Evolutionary conservation across 495 filamentous ascomycete species (phyloP).

Genomic region (Ramalina peruviana): DNA sequence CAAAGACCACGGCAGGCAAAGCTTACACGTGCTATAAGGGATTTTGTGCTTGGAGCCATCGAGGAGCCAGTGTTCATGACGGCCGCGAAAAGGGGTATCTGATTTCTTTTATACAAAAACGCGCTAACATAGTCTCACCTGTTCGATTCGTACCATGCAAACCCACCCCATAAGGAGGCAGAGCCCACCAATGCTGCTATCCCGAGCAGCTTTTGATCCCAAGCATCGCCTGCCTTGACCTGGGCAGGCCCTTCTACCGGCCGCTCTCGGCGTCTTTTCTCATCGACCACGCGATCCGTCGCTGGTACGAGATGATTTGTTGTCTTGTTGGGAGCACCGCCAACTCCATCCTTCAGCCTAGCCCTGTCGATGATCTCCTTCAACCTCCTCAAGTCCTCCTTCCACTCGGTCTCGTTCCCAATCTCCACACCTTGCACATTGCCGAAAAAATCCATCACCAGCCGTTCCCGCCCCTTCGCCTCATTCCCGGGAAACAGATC

Average conservation of each 20-base stretch:
- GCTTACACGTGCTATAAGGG: too few relatives aligned
- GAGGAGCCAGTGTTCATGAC: too few relatives aligned
- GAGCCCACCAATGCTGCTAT: constrained; percentile 13
- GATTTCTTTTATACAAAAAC: too few relatives aligned
- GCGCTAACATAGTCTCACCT: not conserved
- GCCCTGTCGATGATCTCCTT: constrained; percentile 12
- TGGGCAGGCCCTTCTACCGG: constrained; percentile 8
- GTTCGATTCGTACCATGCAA: constrained; percentile 11
- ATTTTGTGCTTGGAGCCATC: too few relatives aligned
- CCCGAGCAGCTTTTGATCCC: constrained; percentile 14
- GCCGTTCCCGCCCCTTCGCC: constrained; percentile 49
- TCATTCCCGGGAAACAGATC: constrained; percentile 79
- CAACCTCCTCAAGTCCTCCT: constrained; percentile 47
- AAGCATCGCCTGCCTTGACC: constrained; percentile 10
- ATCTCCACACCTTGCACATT: constrained; percentile 62
- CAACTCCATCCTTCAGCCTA: not conserved
- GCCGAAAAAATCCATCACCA: constrained; percentile 93
- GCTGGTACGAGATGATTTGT: not conserved
- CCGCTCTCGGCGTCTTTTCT: too few relatives aligned
- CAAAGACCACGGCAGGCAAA: too few relatives aligned
- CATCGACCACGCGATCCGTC: not conserved
- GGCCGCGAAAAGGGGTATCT: too few relatives aligned
- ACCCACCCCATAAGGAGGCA: constrained; percentile 16
- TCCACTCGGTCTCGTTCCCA: constrained; percentile 42
- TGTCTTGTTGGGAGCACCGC: not conserved